Evolutionary conservation across 306 rosid species (phyloP).

Genomic region (Ormosia semicastrata): DNA sequence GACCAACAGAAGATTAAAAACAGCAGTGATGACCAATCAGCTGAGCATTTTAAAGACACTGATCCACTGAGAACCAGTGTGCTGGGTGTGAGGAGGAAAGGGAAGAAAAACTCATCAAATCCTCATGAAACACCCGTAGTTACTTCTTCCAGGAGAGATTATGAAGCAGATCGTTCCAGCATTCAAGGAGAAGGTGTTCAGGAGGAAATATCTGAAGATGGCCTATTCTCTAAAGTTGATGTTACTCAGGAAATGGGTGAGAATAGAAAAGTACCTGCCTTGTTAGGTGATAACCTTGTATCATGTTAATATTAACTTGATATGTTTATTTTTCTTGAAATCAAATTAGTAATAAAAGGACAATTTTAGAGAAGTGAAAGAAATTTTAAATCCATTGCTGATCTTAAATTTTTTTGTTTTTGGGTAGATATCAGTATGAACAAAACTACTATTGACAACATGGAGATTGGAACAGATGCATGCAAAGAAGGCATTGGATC

Average conservation of each 20-base stretch:
- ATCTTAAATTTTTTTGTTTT: not conserved
- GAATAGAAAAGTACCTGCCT: slow-evolving; percentile 4
- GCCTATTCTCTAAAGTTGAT: slow-evolving; percentile 36
- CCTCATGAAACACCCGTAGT: slow-evolving; percentile 26
- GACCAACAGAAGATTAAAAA: slow-evolving; percentile 36
- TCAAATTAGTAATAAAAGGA: not conserved
- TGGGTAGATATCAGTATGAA: slow-evolving; percentile 31
- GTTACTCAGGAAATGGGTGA: slow-evolving; percentile 22
- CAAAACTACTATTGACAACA: slow-evolving; percentile 30
- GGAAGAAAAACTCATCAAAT: slow-evolving; percentile 30
- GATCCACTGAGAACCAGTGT: slow-evolving; percentile 19
- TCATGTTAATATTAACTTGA: slow-evolving; percentile 20
- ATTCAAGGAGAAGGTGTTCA: slow-evolving; percentile 31
- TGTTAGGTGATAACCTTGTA: slow-evolving; percentile 31
- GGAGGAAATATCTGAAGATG: slow-evolving; percentile 27
- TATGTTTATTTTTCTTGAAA: not conserved
- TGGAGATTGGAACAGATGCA: slow-evolving; percentile 31
- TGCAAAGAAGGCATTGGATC: slow-evolving; percentile 32
- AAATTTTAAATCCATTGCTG: slow-evolving; percentile 7
- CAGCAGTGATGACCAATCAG: slow-evolving; percentile 27
- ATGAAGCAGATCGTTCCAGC: slow-evolving; percentile 28
- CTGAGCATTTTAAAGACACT: slow-evolving; percentile 35
- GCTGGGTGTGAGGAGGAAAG: slow-evolving; percentile 32
- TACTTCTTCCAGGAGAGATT: slow-evolving; percentile 42
- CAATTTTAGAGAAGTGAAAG: not conserved